Evolutionary conservation across 495 filamentous ascomycete species (phyloP), one percentile per base, ranked within the genome.

Genomic region (Thermochaetoides thermophila): DNA sequence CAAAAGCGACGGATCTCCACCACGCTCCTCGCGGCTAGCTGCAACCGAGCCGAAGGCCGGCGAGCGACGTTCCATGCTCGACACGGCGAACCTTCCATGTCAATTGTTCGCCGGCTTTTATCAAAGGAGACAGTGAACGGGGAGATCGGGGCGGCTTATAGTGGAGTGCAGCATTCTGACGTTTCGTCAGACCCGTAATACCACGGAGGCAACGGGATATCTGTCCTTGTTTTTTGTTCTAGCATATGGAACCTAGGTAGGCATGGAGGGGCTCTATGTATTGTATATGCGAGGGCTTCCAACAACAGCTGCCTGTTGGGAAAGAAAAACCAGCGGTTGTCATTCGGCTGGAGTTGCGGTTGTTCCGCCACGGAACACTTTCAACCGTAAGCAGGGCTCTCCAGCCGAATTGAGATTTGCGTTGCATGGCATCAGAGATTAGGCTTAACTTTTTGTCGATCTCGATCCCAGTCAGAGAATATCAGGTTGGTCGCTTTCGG

Each of bases 341-440:
- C 19, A 30, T 37, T 35, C 40, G 37, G 37, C 41, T 46, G 43
- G 34, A 30, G 34, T 20, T 32, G 35, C 35, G 40, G 40, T 38
- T 32, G 20, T 43, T 40, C 45, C 42, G 39, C 26, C 37, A 23
- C 35, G 39, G 39, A n/a, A n/a, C n/a, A n/a, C n/a, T n/a, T n/a
- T n/a, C 36, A 45, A 35, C 17, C 36, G 38, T 39, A 22, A 42
- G 20, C 39, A 49, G 30, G 43, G 39, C 34, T 32, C 18, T 31
- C 33, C 35, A 45, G 42, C 34, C 34, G 29, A 34, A 36, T 43
- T 46, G 43, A 6, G 22, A 6, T 43, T 43, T 50, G 40, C 45
- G 28, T 17, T 30, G 28, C 15, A 30, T 5, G 9, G 16, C 17
- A 35, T 32, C 28, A 35, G 32, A 38, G 46, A 41, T 44, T 39